These are phyloP conservation scores for Parietaria judaica DNA, from an alignment of 306 rosid species.

Conservation along the genomic window DNA sequence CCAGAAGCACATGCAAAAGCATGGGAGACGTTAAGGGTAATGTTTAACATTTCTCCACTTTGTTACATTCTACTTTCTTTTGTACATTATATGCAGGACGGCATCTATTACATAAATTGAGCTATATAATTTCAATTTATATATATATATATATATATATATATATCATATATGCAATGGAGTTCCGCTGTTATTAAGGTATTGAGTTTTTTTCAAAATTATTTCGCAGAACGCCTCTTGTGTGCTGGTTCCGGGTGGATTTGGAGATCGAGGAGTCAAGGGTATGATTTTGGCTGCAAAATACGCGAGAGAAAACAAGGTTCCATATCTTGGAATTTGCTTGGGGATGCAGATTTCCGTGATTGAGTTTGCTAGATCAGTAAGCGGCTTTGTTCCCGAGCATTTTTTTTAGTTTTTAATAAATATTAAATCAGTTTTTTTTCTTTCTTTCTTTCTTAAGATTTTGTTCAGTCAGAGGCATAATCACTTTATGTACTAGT, in stretches of 20 bases:
- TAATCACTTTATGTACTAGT: too few relatives aligned
- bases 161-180: too few relatives aligned
- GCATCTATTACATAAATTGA: background rate
- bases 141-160: too few relatives aligned
- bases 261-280: slow-evolving; percentile 95
- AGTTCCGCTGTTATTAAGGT: slow-evolving; percentile 1
- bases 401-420: background rate
- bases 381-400: slow-evolving; percentile 34
- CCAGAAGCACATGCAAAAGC: slow-evolving; percentile 89
- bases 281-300: slow-evolving; percentile 98
- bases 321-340: slow-evolving; percentile 97
- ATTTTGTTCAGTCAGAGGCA: too few relatives aligned
- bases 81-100: background rate
- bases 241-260: slow-evolving; percentile 97
- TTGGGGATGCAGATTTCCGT: slow-evolving; percentile 98
- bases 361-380: slow-evolving; percentile 91
- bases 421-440: slow-evolving; percentile 1
- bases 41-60: background rate
- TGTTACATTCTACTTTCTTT: background rate
- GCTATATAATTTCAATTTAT: too few relatives aligned
- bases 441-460: too few relatives aligned
- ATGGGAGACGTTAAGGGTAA: slow-evolving; percentile 83
- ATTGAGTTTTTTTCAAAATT: background rate
- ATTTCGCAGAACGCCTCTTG: slow-evolving; percentile 75
- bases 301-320: slow-evolving; percentile 90